Conservation (phyloP, 352 stramenopile genomes). For the Peronospora belbahrii region DNA sequence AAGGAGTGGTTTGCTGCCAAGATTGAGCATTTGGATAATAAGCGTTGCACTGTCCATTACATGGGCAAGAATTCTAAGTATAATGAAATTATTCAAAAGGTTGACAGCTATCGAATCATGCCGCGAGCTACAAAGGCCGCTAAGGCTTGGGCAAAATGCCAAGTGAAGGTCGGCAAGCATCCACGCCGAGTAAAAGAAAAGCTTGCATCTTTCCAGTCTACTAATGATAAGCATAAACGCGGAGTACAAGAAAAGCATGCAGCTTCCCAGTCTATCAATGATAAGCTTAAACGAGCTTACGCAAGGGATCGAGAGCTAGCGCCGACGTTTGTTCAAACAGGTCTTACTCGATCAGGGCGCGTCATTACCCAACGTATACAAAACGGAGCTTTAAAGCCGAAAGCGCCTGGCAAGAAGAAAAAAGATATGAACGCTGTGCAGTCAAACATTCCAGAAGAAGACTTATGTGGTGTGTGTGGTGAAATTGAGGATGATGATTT, state of each 20-base stretch:
- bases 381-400: constrained; percentile 21
- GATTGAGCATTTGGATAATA: constrained; percentile 29
- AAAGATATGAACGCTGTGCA: constrained; percentile 15
- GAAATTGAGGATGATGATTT: constrained; percentile 79
- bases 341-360: constrained; percentile 56
- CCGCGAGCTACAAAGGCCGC: constrained; percentile 29
- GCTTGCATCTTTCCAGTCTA: background rate
- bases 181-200: constrained; percentile 22
- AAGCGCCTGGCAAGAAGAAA: constrained; percentile 19
- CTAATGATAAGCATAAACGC: constrained; percentile 4
- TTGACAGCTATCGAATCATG: constrained; percentile 31
- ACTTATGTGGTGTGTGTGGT: constrained; percentile 66
- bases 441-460: constrained; percentile 61
- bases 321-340: constrained; percentile 48
- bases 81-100: constrained; percentile 39
- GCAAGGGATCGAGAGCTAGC: constrained; percentile 14
- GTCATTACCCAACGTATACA: constrained; percentile 57
- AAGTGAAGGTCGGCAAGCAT: constrained; percentile 40
- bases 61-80: constrained; percentile 57
- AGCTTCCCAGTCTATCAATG: background rate
- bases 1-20: constrained; percentile 56
- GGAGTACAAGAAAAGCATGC: constrained; percentile 18
- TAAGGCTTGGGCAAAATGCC: constrained; percentile 34
- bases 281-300: constrained; percentile 3
- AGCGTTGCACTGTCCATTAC: constrained; percentile 43